Base-by-base conservation (phyloP, 1,139 yeast species). In the Debaryomyces sp. region DNA sequence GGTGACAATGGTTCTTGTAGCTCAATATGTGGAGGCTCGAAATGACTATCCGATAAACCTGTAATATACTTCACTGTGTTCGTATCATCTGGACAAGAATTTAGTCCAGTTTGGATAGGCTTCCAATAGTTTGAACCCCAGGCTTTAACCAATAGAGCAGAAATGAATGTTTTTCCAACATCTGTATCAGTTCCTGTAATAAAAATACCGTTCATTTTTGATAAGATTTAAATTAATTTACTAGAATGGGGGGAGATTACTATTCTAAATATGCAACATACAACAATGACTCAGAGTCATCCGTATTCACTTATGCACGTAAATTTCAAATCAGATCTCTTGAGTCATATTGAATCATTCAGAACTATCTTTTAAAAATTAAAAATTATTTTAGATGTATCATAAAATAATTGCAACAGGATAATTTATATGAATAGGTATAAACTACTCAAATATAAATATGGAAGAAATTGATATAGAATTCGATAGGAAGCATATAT, bases 131-230 rank as follows among this genome's bases (percentile, higher is more conserved):
- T 51, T 6, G 63, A 58, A 10, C 46, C 50, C 69, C 70, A 66
- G 22, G 52, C 54, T 35, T 59, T 55, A 22, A 56, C 61, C n/a
- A 66, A 46, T 18, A 65, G 41, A 1, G 68, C 53, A 26, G 68
- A 60, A 8, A 65, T 51, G 45, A 64, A 64, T 3, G 70, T 66
- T 44, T 66, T 66, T 4, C 70, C 71, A 33, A 65, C 66, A 46
- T 66, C 71, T 0, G 70, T 66, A 43, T 65, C 71, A 4, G 70
- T 65, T 5, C 70, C 70, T 1, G 71, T 64, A 3, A 66, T 55
- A 41, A 66, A 66, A 10, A 65, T 38, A 8, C 36, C 26, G 15
- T 32, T 30, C 46, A 44, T 44, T 15, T 3, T 35, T 27, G 7
- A 17, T 23, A 7, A 13, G 2, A 2, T 29, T n/a, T 17, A 15